Evolutionary conservation across 768 basidiomycete species (phyloP).

Genomic region (Termitomyces sp.): DNA sequence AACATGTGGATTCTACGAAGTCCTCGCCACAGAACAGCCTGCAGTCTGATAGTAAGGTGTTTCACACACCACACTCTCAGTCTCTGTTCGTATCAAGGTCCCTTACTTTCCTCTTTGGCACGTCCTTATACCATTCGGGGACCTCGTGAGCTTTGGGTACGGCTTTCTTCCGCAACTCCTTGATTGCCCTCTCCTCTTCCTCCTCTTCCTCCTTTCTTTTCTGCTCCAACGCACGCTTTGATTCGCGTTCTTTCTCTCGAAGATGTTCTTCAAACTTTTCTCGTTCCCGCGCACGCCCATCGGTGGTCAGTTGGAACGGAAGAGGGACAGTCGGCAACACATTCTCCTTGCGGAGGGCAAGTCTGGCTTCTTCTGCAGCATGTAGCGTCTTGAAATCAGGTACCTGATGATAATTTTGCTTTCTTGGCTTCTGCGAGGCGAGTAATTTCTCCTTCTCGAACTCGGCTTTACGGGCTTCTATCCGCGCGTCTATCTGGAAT

Average conservation of each 20-base stretch:
- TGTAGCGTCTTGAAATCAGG: slow-evolving; percentile 58
- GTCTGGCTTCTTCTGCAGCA: slow-evolving; percentile 41
- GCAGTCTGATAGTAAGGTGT: too few species aligned
- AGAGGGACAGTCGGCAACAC: slow-evolving; percentile 45
- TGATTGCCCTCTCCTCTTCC: slow-evolving; percentile 58
- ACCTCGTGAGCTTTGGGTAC: slow-evolving; percentile 69
- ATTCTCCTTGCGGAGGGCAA: slow-evolving; percentile 43
- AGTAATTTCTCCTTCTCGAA: slow-evolving; percentile 26
- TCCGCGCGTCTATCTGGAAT: slow-evolving; percentile 47
- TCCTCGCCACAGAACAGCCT: not conserved
- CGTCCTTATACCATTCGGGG: slow-evolving; percentile 74
- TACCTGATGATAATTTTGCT: slow-evolving; percentile 12
- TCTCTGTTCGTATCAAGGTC: slow-evolving; percentile 6
- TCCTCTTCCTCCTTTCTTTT: slow-evolving; percentile 42
- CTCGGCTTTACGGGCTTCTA: slow-evolving; percentile 42
- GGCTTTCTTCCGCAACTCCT: slow-evolving; percentile 57
- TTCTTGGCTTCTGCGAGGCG: slow-evolving; percentile 15
- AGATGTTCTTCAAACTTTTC: slow-evolving; percentile 60
- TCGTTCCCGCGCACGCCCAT: slow-evolving; percentile 56
- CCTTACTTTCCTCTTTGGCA: slow-evolving; percentile 50
- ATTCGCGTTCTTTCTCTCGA: slow-evolving; percentile 52
- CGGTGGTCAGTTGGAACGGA: slow-evolving; percentile 48
- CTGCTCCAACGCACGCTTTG: slow-evolving; percentile 44
- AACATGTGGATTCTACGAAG: not conserved
- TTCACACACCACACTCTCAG: slow-evolving; percentile 2